Evolutionary conservation across 164 flowering plant species (phyloP), one percentile per base, ranked within the genome.

Genomic region (Liquidambar formosana): DNA sequence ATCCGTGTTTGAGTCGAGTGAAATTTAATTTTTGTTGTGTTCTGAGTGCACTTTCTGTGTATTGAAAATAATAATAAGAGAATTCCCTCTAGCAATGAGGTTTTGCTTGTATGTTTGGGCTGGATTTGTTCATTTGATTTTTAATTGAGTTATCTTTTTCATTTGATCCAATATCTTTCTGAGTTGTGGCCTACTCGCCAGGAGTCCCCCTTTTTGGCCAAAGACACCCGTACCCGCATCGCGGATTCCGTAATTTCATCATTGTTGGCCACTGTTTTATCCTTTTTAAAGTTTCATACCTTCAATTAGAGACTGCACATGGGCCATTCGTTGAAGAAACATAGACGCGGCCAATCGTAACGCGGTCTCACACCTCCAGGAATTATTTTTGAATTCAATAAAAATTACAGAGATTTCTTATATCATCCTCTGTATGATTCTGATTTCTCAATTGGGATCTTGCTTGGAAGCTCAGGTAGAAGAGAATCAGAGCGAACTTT

Each of bases 401-500:
- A 70, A 10, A 77, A 79, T 33, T 89, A 81, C 61, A 74, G 48
- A 41, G 76, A 76, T 45, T 67, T 71, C n/a, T n/a, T n/a, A n/a
- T n/a, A n/a, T n/a, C n/a, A n/a, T 67, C 69, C 85, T 10, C 76
- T 76, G 58, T 76, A 65, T 22, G 75, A 38, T 43, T 51, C 56
- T 26, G 79, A 75, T 61, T 72, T 83, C 48, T 77, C 81, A 10
- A 58, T 82, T 60, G 85, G 83, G 70, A n/a, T 91, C 96, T 21
- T 84, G 80, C 43, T 71, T 81, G 70, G 99, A 89, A 74, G 89
- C 91, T 69, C 96, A 82, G 71, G 99, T 96, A 13, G 77, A 91
- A 66, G 99, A 96, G 88, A 93, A 93, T 80, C 97, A 93, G 83
- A 89, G 86, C 80, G 82, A 86, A 76, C 84, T 96, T 9, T 78